These are phyloP conservation scores for Penicillium argentinense DNA, from an alignment of 495 filamentous ascomycete genomes.

Conservation along the genomic window DNA sequence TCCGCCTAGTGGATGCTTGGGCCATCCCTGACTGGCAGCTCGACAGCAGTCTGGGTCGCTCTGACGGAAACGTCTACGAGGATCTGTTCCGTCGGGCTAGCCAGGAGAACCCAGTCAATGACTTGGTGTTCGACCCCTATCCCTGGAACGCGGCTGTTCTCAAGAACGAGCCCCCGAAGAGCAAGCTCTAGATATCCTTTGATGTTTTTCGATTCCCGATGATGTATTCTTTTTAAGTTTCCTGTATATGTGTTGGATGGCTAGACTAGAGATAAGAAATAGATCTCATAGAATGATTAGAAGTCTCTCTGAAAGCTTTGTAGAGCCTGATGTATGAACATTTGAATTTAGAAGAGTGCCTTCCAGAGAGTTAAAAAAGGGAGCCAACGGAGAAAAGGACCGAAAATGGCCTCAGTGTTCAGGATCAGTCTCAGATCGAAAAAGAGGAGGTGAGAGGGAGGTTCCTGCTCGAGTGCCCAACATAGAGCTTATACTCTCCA, in stretches of 20 bases:
- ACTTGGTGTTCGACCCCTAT: slow-evolving; percentile 65
- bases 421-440: slow-evolving; percentile 5
- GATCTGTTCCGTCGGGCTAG: slow-evolving; percentile 66
- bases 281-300: slow-evolving; percentile 17
- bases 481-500: slow-evolving; percentile 46
- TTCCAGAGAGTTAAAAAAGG: no score
- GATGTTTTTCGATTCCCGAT: slow-evolving; percentile 3
- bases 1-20: slow-evolving; percentile 66
- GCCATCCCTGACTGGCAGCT: slow-evolving; percentile 69
- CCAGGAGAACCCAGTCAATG: slow-evolving; percentile 67
- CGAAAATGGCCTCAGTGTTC: no score
- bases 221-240: slow-evolving; percentile 10
- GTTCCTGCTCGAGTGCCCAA: slow-evolving; percentile 53
- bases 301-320: no score
- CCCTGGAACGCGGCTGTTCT: slow-evolving; percentile 59
- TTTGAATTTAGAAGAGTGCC: no score
- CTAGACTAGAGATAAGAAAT: slow-evolving; percentile 12
- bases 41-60: slow-evolving; percentile 61
- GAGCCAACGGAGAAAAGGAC: no score
- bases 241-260: slow-evolving; percentile 2
- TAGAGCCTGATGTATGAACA: no score
- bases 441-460: slow-evolving; percentile 14
- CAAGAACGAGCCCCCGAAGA: slow-evolving; percentile 47
- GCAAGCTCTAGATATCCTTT: slow-evolving; percentile 35
- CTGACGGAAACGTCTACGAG: slow-evolving; percentile 67